Evolutionary conservation across 306 rosid species (phyloP).

Genomic region (Lotus japonicus): DNA sequence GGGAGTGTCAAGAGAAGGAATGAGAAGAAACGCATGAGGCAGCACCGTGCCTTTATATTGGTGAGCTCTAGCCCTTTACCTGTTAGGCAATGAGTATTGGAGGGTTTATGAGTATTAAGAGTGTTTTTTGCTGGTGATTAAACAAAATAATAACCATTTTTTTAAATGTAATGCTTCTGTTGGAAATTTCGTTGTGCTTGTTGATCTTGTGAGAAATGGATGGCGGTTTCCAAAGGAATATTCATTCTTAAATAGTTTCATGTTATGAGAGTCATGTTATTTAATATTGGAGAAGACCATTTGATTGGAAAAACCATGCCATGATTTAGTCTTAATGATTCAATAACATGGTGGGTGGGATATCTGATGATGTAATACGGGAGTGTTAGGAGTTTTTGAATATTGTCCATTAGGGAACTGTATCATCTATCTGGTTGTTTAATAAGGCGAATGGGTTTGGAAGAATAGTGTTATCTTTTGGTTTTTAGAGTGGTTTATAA

Average conservation of each 20-base stretch:
- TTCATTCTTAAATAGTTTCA: constrained; percentile 3
- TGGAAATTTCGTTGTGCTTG: background rate
- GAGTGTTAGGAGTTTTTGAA: constrained; percentile 7
- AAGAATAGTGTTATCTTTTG: background rate
- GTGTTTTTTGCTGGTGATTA: background rate
- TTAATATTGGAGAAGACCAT: background rate
- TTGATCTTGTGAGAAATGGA: background rate
- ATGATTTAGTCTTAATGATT: background rate
- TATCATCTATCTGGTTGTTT: background rate
- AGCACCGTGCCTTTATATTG: constrained; percentile 70
- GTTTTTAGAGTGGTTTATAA: background rate
- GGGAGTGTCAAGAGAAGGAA: constrained; percentile 90
- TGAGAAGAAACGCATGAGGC: constrained; percentile 83
- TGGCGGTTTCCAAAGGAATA: background rate
- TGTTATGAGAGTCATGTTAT: background rate
- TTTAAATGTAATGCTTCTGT: background rate
- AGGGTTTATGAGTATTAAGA: background rate
- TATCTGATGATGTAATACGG: background rate
- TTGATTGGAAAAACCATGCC: background rate
- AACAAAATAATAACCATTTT: background rate
- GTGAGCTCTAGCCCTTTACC: constrained; percentile 32
- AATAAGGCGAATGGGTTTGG: background rate
- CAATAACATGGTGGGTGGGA: background rate
- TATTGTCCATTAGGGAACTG: background rate
- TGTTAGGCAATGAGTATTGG: background rate